Evolutionary conservation across 1,284 basidiomycete genomes (phyloP).

Genomic region (Polyporus tsugae): DNA sequence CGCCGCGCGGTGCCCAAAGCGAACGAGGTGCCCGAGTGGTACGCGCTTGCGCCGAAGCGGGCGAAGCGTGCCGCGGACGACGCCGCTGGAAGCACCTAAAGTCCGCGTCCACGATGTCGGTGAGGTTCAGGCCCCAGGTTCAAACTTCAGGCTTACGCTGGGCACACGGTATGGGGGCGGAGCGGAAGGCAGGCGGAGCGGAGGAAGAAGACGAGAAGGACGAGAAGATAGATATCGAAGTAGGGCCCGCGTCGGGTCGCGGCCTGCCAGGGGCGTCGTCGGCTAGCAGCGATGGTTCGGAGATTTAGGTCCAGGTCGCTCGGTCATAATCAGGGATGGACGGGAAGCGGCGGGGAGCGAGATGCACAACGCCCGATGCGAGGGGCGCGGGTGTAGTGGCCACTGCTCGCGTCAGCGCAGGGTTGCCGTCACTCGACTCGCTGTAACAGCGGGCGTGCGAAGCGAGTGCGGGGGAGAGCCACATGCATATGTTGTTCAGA

Average conservation of each 20-base stretch:
- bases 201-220: slow-evolving; percentile 1
- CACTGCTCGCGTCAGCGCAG: slow-evolving; percentile 1
- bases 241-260: neutral
- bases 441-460: neutral
- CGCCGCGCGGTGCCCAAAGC: slow-evolving; percentile 71
- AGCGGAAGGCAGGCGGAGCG: slow-evolving; percentile 3
- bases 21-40: slow-evolving; percentile 79
- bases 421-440: neutral
- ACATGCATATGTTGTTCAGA: neutral
- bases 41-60: slow-evolving; percentile 63
- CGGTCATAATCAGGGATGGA: neutral
- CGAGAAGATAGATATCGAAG: neutral
- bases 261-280: neutral
- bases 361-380: slow-evolving; percentile 6
- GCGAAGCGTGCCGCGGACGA: slow-evolving; percentile 30
- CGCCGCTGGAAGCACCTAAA: neutral
- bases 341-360: slow-evolving; percentile 4
- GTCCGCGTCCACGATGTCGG: neutral
- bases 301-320: slow-evolving; percentile 5
- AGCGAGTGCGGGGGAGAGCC: neutral
- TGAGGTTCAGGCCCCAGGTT: neutral
- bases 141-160: neutral
- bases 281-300: neutral
- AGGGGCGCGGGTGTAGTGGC: slow-evolving; percentile 2
- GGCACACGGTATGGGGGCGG: neutral